Evolutionary conservation across 1,284 basidiomycete species (phyloP).

Genomic region (Sphagnurus paluster): DNA sequence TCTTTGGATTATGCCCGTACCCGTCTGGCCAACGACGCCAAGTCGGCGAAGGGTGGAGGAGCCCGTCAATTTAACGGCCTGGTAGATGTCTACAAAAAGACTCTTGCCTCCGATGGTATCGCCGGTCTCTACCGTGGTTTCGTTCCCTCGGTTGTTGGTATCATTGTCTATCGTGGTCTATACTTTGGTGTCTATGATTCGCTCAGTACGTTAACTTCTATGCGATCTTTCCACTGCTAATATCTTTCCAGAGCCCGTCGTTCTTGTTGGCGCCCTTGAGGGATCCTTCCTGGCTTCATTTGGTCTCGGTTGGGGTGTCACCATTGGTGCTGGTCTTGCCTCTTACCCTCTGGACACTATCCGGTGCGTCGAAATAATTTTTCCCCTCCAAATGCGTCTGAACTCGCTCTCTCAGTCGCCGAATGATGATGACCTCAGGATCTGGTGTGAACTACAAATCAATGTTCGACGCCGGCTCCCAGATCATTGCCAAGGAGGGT

Average conservation of each 20-base stretch:
- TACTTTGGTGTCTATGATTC: conserved; percentile 96
- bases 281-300: conserved; percentile 93
- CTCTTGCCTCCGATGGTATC: conserved; percentile 86
- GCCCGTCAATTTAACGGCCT: conserved; percentile 95
- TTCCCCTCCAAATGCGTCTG: too few species aligned
- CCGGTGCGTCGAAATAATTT: conserved; percentile 51
- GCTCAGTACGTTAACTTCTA: conserved; percentile 59
- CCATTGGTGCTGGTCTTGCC: conserved; percentile 93
- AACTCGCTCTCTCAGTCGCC: conserved; percentile 59
- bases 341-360: conserved; percentile 96
- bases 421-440: conserved; percentile 95
- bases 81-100: conserved; percentile 93
- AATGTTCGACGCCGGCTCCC: conserved; percentile 84
- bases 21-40: conserved; percentile 95
- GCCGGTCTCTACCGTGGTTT: conserved; percentile 95
- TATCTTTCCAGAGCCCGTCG: conserved; percentile 72
- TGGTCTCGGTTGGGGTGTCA: conserved; percentile 91
- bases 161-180: conserved; percentile 95
- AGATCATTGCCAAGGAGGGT: conserved; percentile 91
- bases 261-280: conserved; percentile 85
- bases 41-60: conserved; percentile 90
- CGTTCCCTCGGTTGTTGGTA: conserved; percentile 92
- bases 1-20: conserved; percentile 98
- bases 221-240: conserved; percentile 1
- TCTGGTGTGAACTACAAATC: conserved; percentile 87